phyloP scores from a whole-genome alignment of 495 filamentous ascomycete species.

The Cladorrhinum samala region DNA sequence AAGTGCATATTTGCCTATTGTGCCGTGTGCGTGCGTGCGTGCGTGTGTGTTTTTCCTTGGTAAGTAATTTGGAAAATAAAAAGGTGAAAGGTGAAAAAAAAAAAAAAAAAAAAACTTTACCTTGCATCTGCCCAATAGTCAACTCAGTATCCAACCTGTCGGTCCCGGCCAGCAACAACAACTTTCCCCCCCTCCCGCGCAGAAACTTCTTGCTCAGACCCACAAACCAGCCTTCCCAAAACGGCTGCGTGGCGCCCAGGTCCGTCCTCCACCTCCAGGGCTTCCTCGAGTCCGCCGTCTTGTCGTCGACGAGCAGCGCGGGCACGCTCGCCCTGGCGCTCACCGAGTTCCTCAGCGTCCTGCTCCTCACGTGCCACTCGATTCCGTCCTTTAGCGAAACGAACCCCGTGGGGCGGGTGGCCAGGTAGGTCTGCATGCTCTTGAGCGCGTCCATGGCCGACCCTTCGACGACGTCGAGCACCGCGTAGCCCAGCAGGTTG shows the following conservation, averaged over 20 bases:
- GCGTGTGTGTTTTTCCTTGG: background rate
- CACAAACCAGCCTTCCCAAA: slow-evolving; percentile 91
- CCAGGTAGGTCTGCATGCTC: slow-evolving; percentile 88
- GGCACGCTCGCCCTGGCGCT: slow-evolving; percentile 87
- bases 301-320: slow-evolving; percentile 55
- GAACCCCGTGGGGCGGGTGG: slow-evolving; percentile 75
- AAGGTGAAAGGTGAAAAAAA: background rate
- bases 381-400: slow-evolving; percentile 68
- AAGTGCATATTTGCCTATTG: slow-evolving; percentile 83
- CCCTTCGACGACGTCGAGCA: slow-evolving; percentile 94
- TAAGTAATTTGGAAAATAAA: no score
- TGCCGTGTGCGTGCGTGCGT: background rate
- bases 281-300: slow-evolving; percentile 2
- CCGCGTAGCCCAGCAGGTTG: slow-evolving; percentile 71
- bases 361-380: slow-evolving; percentile 90
- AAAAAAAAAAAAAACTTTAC: slow-evolving; percentile 39
- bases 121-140: slow-evolving; percentile 98
- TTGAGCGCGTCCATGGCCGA: slow-evolving; percentile 82
- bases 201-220: slow-evolving; percentile 88
- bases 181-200: slow-evolving; percentile 73
- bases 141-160: slow-evolving; percentile 91
- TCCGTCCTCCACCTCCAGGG: slow-evolving; percentile 84
- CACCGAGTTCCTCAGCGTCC: slow-evolving; percentile 75
- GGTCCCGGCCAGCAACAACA: slow-evolving; percentile 86
- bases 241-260: slow-evolving; percentile 74